A percentile compares a stretch with the other conserved stretches of the same genome.
Conservation (phyloP, 441 rosid species). For the Aleurites moluccanus region DNA sequence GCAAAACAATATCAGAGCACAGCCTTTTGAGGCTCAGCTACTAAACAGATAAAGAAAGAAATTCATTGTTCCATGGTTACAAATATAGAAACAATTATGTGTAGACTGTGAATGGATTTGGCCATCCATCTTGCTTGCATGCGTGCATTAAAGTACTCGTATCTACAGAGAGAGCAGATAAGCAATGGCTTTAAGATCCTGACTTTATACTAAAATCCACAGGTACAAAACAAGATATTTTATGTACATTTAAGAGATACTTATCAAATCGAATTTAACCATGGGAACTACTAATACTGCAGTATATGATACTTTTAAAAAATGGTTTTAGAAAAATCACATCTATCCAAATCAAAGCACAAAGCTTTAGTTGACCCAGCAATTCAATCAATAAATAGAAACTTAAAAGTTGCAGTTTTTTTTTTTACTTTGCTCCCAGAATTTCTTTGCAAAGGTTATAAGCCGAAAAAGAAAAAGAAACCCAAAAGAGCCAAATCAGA, state of each 20-base stretch:
- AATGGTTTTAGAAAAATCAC: neutral
- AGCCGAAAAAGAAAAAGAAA: neutral
- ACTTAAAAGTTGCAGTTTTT: neutral
- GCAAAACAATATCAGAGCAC: slow-evolving; percentile 7
- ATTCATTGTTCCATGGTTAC: neutral
- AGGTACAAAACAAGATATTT: neutral
- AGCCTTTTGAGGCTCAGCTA: neutral
- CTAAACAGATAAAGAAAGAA: neutral
- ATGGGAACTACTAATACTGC: neutral
- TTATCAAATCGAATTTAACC: neutral
- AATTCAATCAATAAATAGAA: neutral
- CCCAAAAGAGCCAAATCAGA: neutral
- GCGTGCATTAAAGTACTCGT: neutral
- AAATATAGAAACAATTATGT: neutral
- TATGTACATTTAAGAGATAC: neutral
- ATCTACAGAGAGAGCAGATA: neutral
- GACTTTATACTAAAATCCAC: slow-evolving; percentile 1
- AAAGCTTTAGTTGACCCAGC: neutral
- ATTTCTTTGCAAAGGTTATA: neutral
- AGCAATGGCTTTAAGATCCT: neutral
- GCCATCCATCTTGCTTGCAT: neutral
- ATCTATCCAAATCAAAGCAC: neutral
- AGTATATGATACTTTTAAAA: too few species aligned
- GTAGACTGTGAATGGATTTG: neutral
- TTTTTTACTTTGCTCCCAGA: neutral